These are phyloP conservation scores for Camellia oleifera DNA, from an alignment of 179 eudicot genomes.

Conservation along the genomic window DNA sequence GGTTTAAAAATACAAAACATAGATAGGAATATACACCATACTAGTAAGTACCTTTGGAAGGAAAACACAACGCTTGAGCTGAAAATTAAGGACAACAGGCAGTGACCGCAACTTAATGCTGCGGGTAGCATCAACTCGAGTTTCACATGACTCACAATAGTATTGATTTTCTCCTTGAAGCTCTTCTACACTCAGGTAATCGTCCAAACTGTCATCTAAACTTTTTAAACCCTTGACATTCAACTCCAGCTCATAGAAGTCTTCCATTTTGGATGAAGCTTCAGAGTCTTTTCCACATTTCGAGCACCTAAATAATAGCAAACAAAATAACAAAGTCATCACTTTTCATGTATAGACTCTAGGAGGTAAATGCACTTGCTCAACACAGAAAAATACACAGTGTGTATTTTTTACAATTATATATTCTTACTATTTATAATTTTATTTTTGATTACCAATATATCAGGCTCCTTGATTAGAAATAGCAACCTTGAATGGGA, in stretches of 20 bases:
- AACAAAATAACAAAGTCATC: constrained; percentile 2
- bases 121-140: constrained; percentile 87
- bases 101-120: constrained; percentile 82
- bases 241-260: constrained; percentile 89
- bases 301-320: constrained; percentile 58
- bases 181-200: constrained; percentile 80
- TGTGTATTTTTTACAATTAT: neutral
- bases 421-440: neutral
- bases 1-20: neutral
- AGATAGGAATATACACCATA: neutral
- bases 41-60: constrained; percentile 70
- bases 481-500: neutral
- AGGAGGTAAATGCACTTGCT: neutral
- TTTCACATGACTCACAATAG: constrained; percentile 74
- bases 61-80: constrained; percentile 96
- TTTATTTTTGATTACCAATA: neutral
- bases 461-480: neutral
- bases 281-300: constrained; percentile 88
- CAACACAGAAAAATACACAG: neutral
- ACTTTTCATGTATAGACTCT: neutral
- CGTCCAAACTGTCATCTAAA: constrained; percentile 79
- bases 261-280: constrained; percentile 89
- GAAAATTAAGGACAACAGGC: constrained; percentile 87
- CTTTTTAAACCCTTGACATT: constrained; percentile 89
- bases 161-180: constrained; percentile 97